Base-by-base conservation (phyloP, 2,329 filamentous ascomycete genomes). In the Beauveria scarabaeidicola region DNA sequence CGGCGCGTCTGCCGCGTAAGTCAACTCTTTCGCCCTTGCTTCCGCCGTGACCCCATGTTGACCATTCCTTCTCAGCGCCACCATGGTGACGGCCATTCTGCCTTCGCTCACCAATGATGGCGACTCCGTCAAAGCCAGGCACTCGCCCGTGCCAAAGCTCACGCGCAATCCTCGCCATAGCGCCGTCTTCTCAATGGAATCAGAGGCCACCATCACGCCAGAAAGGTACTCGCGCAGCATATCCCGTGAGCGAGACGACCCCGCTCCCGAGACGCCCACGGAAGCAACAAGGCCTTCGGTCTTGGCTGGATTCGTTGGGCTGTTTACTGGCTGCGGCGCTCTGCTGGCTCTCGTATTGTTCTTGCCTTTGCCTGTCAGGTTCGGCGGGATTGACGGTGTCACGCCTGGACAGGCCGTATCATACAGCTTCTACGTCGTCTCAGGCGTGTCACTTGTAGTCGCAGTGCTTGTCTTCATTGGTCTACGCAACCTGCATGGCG, bases 31-130 rank as follows among this genome's bases (percentile, higher is more conserved):
- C 2, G 71, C 56, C 47, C 46, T 9, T 27, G 46, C 27, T 23
- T n/a, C n/a, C 13, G 15, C 25, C 23, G 7, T 25, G 21, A 2
- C 13, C 13, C 7, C 25, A 19, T 32, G 32, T 38, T 48, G 17
- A 19, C 27, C 13, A 21, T 23, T 15, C 23, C 10, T 27, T 3
- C 62, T 11, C 59, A 85, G 82, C 5, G 82, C 91, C 15, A 97
- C 94, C 1, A 99, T 99, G 94, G 94, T 99, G 21, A 97, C 94
- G 9, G 94, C 94, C 3, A 91, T 96, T 50, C 79, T 99, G 25
- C 94, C 94, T 1, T 86, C 82, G 11, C 74, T 88, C 64, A 86
- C 84, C 5, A 81, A 81, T 63, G 81, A 83, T 36, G 74, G 69
- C 43, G 69, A 69, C 43, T 64, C 67, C 1, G 64, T 60, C 43